phyloP scores from a whole-genome alignment of 805 yeast genomes.

The Candida tammaniensis region DNA sequence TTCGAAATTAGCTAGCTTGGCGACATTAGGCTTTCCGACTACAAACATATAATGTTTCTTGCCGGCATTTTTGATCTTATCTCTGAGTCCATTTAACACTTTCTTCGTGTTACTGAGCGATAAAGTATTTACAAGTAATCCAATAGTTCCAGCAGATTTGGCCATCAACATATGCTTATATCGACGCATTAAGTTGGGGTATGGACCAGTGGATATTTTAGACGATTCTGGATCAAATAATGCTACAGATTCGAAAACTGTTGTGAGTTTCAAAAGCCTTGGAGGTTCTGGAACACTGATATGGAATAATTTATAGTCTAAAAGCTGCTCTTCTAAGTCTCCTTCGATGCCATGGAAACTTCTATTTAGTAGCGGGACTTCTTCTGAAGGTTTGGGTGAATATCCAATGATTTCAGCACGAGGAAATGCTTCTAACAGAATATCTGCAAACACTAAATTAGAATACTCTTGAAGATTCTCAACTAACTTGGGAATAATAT shows the following conservation, averaged over 20 bases:
- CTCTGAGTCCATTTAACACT: slow-evolving; percentile 59
- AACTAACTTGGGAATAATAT: slow-evolving; percentile 41
- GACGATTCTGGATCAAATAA: slow-evolving; percentile 44
- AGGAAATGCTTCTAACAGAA: slow-evolving; percentile 22
- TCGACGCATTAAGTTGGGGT: slow-evolving; percentile 77
- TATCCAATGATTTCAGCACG: slow-evolving; percentile 44
- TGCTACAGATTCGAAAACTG: slow-evolving; percentile 58
- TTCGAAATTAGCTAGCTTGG: slow-evolving; percentile 94
- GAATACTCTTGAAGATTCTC: slow-evolving; percentile 29
- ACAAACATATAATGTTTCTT: slow-evolving; percentile 93
- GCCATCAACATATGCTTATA: slow-evolving; percentile 86
- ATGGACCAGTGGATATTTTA: slow-evolving; percentile 52
- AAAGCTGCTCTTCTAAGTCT: slow-evolving; percentile 21
- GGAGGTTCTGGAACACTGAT: slow-evolving; percentile 76
- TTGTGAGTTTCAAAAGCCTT: slow-evolving; percentile 67
- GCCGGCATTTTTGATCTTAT: slow-evolving; percentile 67
- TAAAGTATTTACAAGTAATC: slow-evolving; percentile 84
- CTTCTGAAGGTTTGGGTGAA: slow-evolving; percentile 16
- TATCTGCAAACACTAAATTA: slow-evolving; percentile 31
- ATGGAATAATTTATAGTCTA: slow-evolving; percentile 63
- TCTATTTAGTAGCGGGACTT: slow-evolving; percentile 13
- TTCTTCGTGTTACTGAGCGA: slow-evolving; percentile 72
- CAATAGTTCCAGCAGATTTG: slow-evolving; percentile 87
- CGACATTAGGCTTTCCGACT: slow-evolving; percentile 97
- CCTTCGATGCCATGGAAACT: slow-evolving; percentile 12